A percentile compares a stretch with the other conserved stretches of the same genome.
These are phyloP conservation scores for Cryphonectria nitschkei DNA, from an alignment of 2,329 filamentous ascomycete species.

Conservation along the genomic window DNA sequence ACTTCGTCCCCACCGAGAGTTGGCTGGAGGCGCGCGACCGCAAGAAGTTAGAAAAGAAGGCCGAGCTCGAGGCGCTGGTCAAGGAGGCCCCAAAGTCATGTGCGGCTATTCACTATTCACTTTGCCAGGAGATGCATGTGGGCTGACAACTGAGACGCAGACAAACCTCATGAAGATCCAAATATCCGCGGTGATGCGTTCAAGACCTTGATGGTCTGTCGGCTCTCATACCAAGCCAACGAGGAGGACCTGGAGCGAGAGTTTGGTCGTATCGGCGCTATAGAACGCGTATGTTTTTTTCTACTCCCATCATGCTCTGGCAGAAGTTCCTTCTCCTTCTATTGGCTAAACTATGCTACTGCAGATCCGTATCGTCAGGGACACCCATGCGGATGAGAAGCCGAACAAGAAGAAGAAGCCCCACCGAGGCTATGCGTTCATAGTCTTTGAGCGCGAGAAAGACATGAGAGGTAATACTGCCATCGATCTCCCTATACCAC, in stretches of 20 bases:
- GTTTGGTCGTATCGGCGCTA: constrained; percentile 90
- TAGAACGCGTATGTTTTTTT: constrained; percentile 73
- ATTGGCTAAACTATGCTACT: background rate
- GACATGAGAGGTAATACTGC: constrained; percentile 94
- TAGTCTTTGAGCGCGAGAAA: constrained; percentile 95
- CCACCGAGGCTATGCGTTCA: constrained; percentile 91
- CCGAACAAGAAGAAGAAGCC: constrained; percentile 79
- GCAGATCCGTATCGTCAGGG: constrained; percentile 85
- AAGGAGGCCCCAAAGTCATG: constrained; percentile 68
- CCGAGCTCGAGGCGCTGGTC: constrained; percentile 64
- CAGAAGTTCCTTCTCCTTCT: background rate
- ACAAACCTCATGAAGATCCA: constrained; percentile 80
- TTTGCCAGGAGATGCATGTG: background rate
- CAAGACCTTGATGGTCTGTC: constrained; percentile 90
- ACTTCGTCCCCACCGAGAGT: constrained; percentile 83
- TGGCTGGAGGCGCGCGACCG: constrained; percentile 89
- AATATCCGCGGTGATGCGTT: constrained; percentile 93
- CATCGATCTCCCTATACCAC: constrained; percentile 46
- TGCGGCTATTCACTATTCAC: constrained; percentile 41
- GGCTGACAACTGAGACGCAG: constrained; percentile 49
- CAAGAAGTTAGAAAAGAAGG: constrained; percentile 78
- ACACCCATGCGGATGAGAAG: constrained; percentile 70
- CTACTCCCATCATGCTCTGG: background rate
- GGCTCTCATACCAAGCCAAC: constrained; percentile 86
- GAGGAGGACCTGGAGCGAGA: constrained; percentile 90